Evolutionary conservation across 192 early-diverging fungal genomes (phyloP), one percentile per base, ranked within the genome.

Genomic region (Coemansia sp.): DNA sequence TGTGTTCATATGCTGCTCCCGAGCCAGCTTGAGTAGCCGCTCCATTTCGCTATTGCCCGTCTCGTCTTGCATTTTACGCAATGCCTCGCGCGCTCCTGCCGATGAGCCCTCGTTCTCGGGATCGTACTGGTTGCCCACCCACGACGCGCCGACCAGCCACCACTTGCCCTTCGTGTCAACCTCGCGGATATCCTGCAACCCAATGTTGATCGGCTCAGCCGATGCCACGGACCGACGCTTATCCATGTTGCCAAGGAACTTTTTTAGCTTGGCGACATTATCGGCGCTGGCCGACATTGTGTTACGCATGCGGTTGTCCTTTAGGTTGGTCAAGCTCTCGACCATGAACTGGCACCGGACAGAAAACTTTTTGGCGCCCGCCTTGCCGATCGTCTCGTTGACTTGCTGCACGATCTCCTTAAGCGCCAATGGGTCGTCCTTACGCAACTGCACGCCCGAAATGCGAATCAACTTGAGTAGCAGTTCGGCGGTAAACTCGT

Each of bases 71-170:
- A 34, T 7, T 31, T 63, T 62, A 57, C 45, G 75, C 42, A 50
- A 32, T 17, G 69, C 62, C 53, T 57, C 44, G 34, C 62, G 62
- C 42, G 67, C 51, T 55, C 19, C 75, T 11, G 25, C 15, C 4
- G 55, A 58, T 12, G 55, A 58, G 55, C 55, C 55, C 46, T 23
- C 12, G 37, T 21, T 41, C 23, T 63, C 64, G 27, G 39, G 65
- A 3, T 45, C 37, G 23, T 80, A 51, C 68, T 86, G 71, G 60
- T 78, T 77, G 36, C 92, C 94, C 21, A 87, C 88, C 96, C 97
- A 99, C 19, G 94, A 93, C 3, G 95, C 85, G 25, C 97, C 97
- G 8, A 98, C 93, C 27, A 98, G 84, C 97, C 97, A 99, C 97
- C 97, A 99, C 77, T 95, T 95, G 73, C 95, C 95, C 68, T 93